Conservation (phyloP, 306 rosid species). For the Inga laurina region DNA sequence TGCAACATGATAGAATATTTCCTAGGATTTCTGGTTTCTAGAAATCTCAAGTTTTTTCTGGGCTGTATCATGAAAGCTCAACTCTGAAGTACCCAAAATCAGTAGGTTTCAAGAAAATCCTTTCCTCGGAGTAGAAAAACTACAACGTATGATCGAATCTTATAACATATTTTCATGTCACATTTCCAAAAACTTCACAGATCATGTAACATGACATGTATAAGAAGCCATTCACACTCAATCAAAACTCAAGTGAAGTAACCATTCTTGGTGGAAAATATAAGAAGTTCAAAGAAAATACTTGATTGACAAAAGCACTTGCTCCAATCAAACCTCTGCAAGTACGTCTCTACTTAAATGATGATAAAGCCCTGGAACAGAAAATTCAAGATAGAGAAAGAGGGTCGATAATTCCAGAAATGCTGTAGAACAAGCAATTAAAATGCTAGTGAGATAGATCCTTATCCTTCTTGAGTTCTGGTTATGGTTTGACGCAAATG, state of each 20-base stretch:
- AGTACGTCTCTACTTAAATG: constrained; percentile 11
- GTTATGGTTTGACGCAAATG: constrained; percentile 14
- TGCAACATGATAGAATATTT: neutral
- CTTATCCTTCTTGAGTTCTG: neutral
- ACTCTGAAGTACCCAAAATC: neutral
- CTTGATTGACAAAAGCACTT: constrained; percentile 1
- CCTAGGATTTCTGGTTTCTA: neutral
- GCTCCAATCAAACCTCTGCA: constrained; percentile 19
- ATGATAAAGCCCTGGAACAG: constrained; percentile 8
- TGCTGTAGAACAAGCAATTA: constrained; percentile 15
- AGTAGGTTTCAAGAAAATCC: neutral
- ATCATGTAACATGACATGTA: neutral
- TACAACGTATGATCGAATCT: neutral
- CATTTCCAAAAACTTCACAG: neutral
- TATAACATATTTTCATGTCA: neutral
- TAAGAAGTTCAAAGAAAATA: constrained; percentile 2
- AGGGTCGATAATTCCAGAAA: constrained; percentile 19
- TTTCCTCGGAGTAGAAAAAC: neutral
- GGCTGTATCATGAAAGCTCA: neutral
- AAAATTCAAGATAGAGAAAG: neutral
- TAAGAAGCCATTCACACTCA: neutral
- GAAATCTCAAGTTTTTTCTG: neutral
- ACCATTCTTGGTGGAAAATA: neutral
- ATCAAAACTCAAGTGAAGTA: neutral
- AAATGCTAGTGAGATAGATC: constrained; percentile 17